Percentiles rank a stretch among this genome's conserved stretches.
Conservation (phyloP, 345 rosid genomes). For the Eucalyptus tenuipes region DNA sequence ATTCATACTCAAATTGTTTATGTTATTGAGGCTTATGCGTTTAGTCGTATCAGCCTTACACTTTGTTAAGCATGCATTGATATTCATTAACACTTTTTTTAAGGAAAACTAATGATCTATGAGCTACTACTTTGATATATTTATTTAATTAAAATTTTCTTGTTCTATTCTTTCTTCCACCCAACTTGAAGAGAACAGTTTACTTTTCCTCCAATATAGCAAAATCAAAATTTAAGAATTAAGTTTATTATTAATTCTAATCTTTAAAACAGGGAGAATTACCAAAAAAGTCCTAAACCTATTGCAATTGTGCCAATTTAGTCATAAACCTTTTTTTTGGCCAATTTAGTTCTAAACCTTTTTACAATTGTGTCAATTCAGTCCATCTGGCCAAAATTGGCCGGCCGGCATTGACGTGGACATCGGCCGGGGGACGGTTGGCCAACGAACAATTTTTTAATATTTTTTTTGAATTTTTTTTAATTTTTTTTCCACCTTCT, state of each 20-base stretch:
- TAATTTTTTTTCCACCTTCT: too few species aligned
- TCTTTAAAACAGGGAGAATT: background rate
- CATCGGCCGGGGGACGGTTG: too few species aligned
- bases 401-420: too few species aligned
- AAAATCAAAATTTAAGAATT: background rate
- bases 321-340: too few species aligned
- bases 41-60: background rate
- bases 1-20: background rate
- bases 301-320: too few species aligned
- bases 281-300: too few species aligned
- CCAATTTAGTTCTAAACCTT: too few species aligned
- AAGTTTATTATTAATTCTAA: background rate
- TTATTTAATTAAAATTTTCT: background rate
- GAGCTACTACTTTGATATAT: background rate
- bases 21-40: background rate
- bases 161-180: background rate
- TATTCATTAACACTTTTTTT: background rate
- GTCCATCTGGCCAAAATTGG: too few species aligned
- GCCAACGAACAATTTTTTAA: too few species aligned
- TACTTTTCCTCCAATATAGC: background rate
- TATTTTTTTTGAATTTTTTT: too few species aligned
- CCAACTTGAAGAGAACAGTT: background rate
- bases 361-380: too few species aligned
- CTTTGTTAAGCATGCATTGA: background rate
- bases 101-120: background rate